Conservation (phyloP, 2,329 filamentous ascomycete species). For the Lachnellula arida region DNA sequence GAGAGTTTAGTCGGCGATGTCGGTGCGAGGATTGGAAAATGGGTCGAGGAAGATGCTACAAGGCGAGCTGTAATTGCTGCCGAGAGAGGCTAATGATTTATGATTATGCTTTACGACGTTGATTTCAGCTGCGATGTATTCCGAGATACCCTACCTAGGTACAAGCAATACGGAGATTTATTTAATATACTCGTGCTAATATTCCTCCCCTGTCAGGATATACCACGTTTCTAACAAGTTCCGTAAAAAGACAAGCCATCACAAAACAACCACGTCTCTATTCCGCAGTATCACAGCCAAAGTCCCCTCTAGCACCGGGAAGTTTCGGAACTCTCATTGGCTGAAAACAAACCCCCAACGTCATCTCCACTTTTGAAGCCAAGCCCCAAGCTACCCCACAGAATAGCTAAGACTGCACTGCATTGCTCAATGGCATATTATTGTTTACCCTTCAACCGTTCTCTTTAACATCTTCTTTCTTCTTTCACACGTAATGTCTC, state of each 20-base stretch:
- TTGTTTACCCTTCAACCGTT: too few relatives aligned
- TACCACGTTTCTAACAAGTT: not conserved
- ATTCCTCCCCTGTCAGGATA: not conserved
- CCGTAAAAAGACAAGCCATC: too few relatives aligned
- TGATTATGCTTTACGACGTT: not conserved
- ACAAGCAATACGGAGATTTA: not conserved
- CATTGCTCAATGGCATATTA: not conserved
- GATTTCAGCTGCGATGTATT: not conserved
- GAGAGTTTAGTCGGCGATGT: constrained; percentile 74
- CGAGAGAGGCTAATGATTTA: constrained; percentile 5
- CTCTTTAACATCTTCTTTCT: not conserved
- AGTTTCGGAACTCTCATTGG: too few relatives aligned
- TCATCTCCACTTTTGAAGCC: not conserved
- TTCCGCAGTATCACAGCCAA: too few relatives aligned
- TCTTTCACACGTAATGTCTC: not conserved
- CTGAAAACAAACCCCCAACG: too few relatives aligned
- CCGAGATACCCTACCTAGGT: not conserved
- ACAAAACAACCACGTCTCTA: too few relatives aligned
- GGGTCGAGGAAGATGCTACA: constrained; percentile 60
- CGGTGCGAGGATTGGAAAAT: constrained; percentile 59
- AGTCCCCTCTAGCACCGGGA: too few relatives aligned
- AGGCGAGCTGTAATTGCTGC: constrained; percentile 21
- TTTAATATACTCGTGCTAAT: not conserved
- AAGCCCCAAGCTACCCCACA: not conserved
- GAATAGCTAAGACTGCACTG: not conserved